Evolutionary conservation across 768 basidiomycete genomes (phyloP).

Genomic region (Tylopilus sp.): DNA sequence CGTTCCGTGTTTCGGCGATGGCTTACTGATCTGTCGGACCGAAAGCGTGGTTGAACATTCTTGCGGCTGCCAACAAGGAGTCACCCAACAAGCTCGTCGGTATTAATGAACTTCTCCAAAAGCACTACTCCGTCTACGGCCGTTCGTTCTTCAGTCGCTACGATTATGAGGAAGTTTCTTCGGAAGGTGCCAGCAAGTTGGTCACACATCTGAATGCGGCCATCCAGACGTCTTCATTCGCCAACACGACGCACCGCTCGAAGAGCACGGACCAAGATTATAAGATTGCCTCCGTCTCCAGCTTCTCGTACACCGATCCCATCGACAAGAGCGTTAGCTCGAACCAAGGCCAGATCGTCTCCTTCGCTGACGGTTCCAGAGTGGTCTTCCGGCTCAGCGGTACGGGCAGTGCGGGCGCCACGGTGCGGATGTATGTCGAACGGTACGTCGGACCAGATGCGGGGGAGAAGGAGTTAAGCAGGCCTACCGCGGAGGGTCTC

Average conservation of each 20-base stretch:
- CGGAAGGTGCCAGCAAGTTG: constrained; percentile 83
- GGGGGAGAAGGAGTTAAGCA: constrained; percentile 64
- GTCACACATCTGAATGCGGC: constrained; percentile 74
- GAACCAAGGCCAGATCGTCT: constrained; percentile 95
- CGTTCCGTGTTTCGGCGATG: constrained; percentile 3
- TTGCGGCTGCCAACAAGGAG: constrained; percentile 81
- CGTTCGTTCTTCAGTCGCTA: constrained; percentile 99
- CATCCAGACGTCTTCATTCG: constrained; percentile 65
- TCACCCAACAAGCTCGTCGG: constrained; percentile 75
- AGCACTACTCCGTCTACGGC: constrained; percentile 90
- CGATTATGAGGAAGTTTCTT: constrained; percentile 97
- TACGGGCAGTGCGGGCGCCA: constrained; percentile 94
- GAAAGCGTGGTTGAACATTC: constrained; percentile 94
- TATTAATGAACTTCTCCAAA: constrained; percentile 86
- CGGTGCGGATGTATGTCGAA: constrained; percentile 95
- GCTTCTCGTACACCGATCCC: constrained; percentile 98
- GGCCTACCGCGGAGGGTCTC: constrained; percentile 83
- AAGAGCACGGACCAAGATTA: constrained; percentile 67
- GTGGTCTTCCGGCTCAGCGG: constrained; percentile 96
- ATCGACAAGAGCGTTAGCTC: constrained; percentile 90
- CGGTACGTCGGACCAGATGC: constrained; percentile 75
- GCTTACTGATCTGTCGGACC: not conserved
- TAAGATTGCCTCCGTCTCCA: constrained; percentile 70
- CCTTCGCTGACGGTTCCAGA: constrained; percentile 87
- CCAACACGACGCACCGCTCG: constrained; percentile 64